Evolutionary conservation across 805 yeast genomes (phyloP).

Genomic region (Candida dendrica): DNA sequence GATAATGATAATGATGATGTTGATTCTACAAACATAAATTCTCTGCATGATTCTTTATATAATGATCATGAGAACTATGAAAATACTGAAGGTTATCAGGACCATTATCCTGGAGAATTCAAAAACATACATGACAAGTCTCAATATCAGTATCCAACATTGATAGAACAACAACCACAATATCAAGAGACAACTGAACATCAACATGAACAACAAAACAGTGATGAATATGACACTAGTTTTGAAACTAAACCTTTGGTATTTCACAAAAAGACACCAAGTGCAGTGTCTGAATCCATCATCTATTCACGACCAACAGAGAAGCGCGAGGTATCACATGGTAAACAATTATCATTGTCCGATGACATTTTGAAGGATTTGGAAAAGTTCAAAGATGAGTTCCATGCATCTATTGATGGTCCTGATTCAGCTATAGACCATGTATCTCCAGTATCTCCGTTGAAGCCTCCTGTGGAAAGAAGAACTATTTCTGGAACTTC

Average conservation of each 20-base stretch:
- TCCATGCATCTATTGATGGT: not conserved
- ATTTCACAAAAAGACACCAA: conserved; percentile 15
- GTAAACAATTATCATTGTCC: conserved; percentile 18
- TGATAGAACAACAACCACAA: too few relatives aligned
- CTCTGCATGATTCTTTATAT: not conserved
- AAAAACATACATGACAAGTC: too few relatives aligned
- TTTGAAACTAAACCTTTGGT: conserved; percentile 14
- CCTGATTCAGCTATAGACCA: conserved; percentile 3
- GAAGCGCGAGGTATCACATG: conserved; percentile 4
- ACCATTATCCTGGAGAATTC: not conserved
- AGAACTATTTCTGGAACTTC: not conserved
- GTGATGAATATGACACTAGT: conserved; percentile 5
- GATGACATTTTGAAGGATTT: conserved; percentile 22
- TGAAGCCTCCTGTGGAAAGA: not conserved
- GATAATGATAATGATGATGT: not conserved
- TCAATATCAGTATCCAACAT: too few relatives aligned
- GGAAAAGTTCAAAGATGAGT: conserved; percentile 15
- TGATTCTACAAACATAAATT: not conserved
- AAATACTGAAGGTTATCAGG: not conserved
- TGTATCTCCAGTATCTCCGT: conserved; percentile 16
- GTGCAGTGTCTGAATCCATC: conserved; percentile 8
- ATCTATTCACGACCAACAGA: not conserved
- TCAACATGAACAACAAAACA: not conserved
- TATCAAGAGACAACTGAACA: too few relatives aligned
- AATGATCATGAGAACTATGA: not conserved